Evolutionary conservation across 305 asterid genomes (phyloP), one percentile per base, ranked within the genome.

Genomic region (Solanum hybrid): DNA sequence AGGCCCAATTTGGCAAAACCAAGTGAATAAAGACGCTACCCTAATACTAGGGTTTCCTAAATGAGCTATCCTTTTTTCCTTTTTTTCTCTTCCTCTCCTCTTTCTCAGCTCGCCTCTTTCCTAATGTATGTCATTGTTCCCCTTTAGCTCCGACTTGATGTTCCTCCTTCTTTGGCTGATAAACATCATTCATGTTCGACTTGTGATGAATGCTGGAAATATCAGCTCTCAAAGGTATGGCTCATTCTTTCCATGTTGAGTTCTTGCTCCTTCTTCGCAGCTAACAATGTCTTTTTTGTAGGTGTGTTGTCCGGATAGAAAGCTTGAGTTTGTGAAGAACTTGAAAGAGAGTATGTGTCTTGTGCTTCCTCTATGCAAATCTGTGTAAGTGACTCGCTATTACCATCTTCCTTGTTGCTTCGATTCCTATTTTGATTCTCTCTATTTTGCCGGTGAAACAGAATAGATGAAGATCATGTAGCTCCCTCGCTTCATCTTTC

Each of bases 401-500:
- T 56, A 17, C 69, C 69, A 17, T 56, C 69, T 56, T 17, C 69
- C 24, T 2, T 56, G 24, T 56, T 56, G 24, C 24, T 56, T 56
- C 1, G 0, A 56, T 56, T 56, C 24, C 24, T 17, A 56, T 17
- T 15, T 6, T 56, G 10, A 17, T 56, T 56, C 24, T 56, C 69
- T 56, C 9, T 56, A 56, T 2, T 17, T 56, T 56, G 69, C 4
- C 4, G 4, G 69, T 17, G 24, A 17, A 56, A 7, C 4, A 17
- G 4, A 56, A 56, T 17, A 56, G n/a, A 51, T 5, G 10, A 56
- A 56, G 69, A 56, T 6, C 69, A 6, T 56, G 69, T 56, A 56
- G 24, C 69, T 56, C 69, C 69, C 69, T 17, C 10, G 69, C 10
- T 56, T 56, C 24, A 56, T 56, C 69, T 97, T 79, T 97, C 98